Evolutionary conservation across 768 basidiomycete genomes (phyloP).

Genomic region (Suillus variegatus): DNA sequence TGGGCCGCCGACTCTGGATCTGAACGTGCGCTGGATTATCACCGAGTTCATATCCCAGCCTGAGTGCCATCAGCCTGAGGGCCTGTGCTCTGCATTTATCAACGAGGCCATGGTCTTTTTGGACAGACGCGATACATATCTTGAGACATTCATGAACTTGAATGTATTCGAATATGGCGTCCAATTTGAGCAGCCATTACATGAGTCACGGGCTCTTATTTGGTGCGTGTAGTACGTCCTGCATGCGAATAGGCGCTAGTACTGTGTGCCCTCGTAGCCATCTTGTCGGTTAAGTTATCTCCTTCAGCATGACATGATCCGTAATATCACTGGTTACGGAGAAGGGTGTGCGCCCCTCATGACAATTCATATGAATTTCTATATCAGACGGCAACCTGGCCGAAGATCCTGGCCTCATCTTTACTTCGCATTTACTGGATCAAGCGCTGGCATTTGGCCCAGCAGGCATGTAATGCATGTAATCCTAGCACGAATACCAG

Average conservation of each 20-base stretch:
- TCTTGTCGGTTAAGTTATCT: constrained; percentile 45
- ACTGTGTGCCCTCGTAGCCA: constrained; percentile 1
- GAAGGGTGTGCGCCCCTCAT: constrained; percentile 51
- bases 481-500: constrained; percentile 46
- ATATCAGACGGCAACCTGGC: constrained; percentile 44
- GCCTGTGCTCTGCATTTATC: constrained; percentile 55
- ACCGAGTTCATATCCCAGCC: constrained; percentile 82
- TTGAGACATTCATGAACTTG: too few relatives aligned
- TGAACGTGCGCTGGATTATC: constrained; percentile 65
- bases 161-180: too few relatives aligned
- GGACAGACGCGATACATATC: too few relatives aligned
- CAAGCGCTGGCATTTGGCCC: constrained; percentile 45
- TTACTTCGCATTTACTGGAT: constrained; percentile 57
- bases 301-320: constrained; percentile 60
- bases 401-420: constrained; percentile 48
- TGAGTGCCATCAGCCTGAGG: constrained; percentile 64
- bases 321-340: constrained; percentile 73
- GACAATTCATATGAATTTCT: constrained; percentile 63
- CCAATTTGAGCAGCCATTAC: too few relatives aligned
- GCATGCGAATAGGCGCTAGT: background rate
- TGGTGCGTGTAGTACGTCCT: constrained; percentile 33
- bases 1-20: constrained; percentile 26
- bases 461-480: constrained; percentile 43
- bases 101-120: constrained; percentile 55
- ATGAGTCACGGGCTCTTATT: too few relatives aligned